Conservation (phyloP, 2,329 filamentous ascomycete genomes). For the Pestalotiopsis sp. region DNA sequence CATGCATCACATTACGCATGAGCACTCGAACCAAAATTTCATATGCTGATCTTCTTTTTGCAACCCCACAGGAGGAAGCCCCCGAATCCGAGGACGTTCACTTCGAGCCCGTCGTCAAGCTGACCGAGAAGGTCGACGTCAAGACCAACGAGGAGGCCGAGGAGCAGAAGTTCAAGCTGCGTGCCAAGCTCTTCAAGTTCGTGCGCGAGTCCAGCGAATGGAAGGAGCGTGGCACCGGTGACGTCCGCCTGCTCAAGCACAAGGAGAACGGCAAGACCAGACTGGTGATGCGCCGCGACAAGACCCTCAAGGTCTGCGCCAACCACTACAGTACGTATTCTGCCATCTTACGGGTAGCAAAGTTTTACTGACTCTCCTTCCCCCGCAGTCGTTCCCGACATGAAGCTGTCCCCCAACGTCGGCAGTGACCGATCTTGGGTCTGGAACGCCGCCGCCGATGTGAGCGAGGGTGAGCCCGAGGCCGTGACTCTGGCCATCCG, state of each 20-base stretch:
- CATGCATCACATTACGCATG: not conserved
- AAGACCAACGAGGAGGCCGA: slow-evolving; percentile 99
- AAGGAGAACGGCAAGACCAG: slow-evolving; percentile 98
- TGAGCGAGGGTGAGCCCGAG: slow-evolving; percentile 97
- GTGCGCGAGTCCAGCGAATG: slow-evolving; percentile 89
- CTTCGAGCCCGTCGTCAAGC: slow-evolving; percentile 93
- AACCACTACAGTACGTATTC: slow-evolving; percentile 90
- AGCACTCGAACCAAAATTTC: not conserved
- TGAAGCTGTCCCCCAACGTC: slow-evolving; percentile 98
- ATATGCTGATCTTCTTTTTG: not conserved
- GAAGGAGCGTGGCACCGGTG: slow-evolving; percentile 98
- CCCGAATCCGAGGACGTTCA: slow-evolving; percentile 91
- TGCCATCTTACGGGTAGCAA: not conserved
- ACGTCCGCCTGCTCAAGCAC: slow-evolving; percentile 96
- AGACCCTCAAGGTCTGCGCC: slow-evolving; percentile 99
- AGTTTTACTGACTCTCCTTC: slow-evolving; percentile 9
- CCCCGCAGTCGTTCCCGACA: slow-evolving; percentile 83
- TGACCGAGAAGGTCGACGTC: slow-evolving; percentile 95
- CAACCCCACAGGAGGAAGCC: slow-evolving; percentile 55
- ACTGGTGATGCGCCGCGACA: slow-evolving; percentile 97
- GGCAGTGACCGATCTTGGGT: slow-evolving; percentile 99
- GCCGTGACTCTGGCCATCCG: slow-evolving; percentile 94
- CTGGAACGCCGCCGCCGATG: slow-evolving; percentile 97
- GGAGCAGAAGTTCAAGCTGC: slow-evolving; percentile 99
- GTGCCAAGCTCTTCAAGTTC: slow-evolving; percentile 99